A percentile compares a stretch with the other conserved stretches of the same genome.
Conservation (phyloP, 2,329 filamentous ascomycete species). For the Cylindrodendrum hubeiense region DNA sequence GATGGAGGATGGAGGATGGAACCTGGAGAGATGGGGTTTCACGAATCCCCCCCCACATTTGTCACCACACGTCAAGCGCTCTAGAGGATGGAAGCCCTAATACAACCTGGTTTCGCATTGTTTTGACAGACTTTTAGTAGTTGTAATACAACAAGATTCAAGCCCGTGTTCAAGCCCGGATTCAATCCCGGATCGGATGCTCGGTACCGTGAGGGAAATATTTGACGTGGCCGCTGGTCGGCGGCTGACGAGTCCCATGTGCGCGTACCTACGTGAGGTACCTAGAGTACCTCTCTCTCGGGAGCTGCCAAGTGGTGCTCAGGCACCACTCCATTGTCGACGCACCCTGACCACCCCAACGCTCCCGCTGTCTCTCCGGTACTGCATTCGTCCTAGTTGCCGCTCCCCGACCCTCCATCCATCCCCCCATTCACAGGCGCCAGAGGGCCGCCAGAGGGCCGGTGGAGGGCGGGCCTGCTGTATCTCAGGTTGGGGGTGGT, state of each 20-base stretch:
- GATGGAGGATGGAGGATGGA: conserved; percentile 1
- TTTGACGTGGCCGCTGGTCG: background rate
- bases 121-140: background rate
- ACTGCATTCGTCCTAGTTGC: conserved; percentile 25
- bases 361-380: conserved; percentile 10
- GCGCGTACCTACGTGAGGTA: background rate
- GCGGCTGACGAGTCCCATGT: conserved; percentile 19
- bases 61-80: background rate
- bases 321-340: conserved; percentile 6
- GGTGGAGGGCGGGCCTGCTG: conserved; percentile 1
- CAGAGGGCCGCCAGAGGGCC: background rate
- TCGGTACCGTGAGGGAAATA: conserved; percentile 1
- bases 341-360: conserved; percentile 1
- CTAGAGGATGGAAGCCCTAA: background rate
- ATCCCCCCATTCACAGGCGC: conserved; percentile 9
- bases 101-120: background rate
- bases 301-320: conserved; percentile 6
- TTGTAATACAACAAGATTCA: background rate
- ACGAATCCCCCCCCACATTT: conserved; percentile 2
- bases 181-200: background rate
- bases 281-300: background rate
- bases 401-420: conserved; percentile 24
- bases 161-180: background rate
- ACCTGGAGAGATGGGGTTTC: background rate
- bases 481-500: conserved; percentile 24